A percentile compares a stretch with the other conserved stretches of the same genome.
Evolutionary conservation across 2,329 filamentous ascomycete species (phyloP).

Genomic region (Aspergillus sp.): DNA sequence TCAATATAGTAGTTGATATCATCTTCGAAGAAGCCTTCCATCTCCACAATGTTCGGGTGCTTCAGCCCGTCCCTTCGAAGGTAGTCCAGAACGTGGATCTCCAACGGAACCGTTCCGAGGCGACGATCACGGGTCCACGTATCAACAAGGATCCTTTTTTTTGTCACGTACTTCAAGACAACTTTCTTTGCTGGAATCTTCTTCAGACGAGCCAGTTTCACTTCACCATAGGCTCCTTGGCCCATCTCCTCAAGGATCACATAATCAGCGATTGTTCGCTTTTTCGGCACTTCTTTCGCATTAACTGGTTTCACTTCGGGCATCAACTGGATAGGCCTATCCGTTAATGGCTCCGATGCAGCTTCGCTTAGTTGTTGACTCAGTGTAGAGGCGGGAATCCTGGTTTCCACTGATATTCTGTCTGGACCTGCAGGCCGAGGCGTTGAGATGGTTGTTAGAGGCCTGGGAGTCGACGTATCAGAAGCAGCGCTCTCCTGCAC

Average conservation of each 20-base stretch:
- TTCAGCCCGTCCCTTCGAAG: conserved; percentile 72
- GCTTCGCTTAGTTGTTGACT: conserved; percentile 57
- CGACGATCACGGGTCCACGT: conserved; percentile 96
- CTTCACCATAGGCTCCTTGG: conserved; percentile 95
- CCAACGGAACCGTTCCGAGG: conserved; percentile 90
- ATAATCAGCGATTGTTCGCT: conserved; percentile 89
- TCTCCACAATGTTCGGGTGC: conserved; percentile 70
- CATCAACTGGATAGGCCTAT: conserved; percentile 45
- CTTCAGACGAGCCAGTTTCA: conserved; percentile 90
- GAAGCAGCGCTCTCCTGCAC: conserved; percentile 71
- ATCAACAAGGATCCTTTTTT: conserved; percentile 93
- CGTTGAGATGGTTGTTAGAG: conserved; percentile 50
- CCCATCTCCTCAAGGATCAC: conserved; percentile 97
- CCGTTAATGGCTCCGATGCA: conserved; percentile 50
- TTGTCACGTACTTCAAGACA: conserved; percentile 97
- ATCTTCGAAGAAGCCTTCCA: conserved; percentile 70
- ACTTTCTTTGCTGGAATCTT: conserved; percentile 76
- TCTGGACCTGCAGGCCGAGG: conserved; percentile 30
- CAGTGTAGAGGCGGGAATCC: conserved; percentile 52
- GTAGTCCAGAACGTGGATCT: conserved; percentile 96
- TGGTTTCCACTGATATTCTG: conserved; percentile 35
- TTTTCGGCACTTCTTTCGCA: conserved; percentile 51
- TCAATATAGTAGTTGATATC: conserved; percentile 94
- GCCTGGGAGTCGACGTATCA: conserved; percentile 77
- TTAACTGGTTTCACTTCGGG: conserved; percentile 32